A percentile compares a stretch with the other conserved stretches of the same genome.
These are phyloP conservation scores for Aspergillus pseudonomiae DNA, from an alignment of 2,329 filamentous ascomycete genomes.

Conservation along the genomic window DNA sequence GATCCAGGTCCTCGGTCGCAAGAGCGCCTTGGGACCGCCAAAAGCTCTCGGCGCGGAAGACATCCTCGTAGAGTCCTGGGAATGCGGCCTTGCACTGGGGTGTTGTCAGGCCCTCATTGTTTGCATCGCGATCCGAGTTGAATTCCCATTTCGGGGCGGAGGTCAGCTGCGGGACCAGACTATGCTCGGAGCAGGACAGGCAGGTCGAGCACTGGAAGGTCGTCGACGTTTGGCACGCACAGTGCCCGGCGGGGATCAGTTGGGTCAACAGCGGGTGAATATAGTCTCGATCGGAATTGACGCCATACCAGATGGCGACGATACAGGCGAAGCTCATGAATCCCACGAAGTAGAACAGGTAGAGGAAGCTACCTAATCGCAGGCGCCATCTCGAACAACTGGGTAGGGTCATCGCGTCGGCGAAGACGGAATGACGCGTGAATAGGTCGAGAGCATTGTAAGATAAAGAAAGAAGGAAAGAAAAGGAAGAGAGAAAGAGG, in stretches of 20 bases:
- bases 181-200: conserved; percentile 29
- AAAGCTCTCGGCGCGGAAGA: conserved; percentile 32
- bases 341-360: conserved; percentile 24
- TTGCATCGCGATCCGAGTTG: conserved; percentile 35
- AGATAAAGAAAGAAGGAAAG: not conserved
- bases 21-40: conserved; percentile 33
- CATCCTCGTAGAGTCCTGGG: conserved; percentile 41
- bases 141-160: conserved; percentile 32
- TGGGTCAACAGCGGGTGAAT: conserved; percentile 42
- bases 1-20: conserved; percentile 31
- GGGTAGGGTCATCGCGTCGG: conserved; percentile 25
- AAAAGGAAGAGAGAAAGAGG: not conserved
- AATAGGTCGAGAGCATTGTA: conserved; percentile 15
- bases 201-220: conserved; percentile 43
- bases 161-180: conserved; percentile 7
- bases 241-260: conserved; percentile 44
- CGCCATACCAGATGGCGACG: conserved; percentile 35
- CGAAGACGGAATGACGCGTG: conserved; percentile 6
- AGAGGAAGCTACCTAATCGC: conserved; percentile 24
- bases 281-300: conserved; percentile 42
- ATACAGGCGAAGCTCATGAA: conserved; percentile 23
- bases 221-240: conserved; percentile 41
- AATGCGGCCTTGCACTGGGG: conserved; percentile 38
- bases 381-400: conserved; percentile 26
- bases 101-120: conserved; percentile 32